Base-by-base conservation (phyloP, 2,329 filamentous ascomycete species). In the Fusarium citri region DNA sequence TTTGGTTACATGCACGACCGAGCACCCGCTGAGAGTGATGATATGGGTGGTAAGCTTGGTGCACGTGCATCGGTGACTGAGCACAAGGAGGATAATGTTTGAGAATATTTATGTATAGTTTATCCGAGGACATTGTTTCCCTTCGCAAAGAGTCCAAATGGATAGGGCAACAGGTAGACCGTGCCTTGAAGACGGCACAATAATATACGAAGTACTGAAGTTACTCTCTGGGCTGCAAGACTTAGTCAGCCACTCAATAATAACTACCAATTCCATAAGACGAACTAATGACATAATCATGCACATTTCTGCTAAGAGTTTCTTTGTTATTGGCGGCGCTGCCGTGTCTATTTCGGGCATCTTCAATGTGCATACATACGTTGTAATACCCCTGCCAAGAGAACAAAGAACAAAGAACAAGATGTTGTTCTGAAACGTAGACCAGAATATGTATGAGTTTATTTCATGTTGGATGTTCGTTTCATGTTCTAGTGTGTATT, bases 1-100 rank as follows among this genome's bases (percentile, higher is more conserved):
- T 80, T 80, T 31, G 73, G 73, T 5, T 75, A 75, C 28, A 34
- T 66, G 16, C 69, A 72, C 10, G 73, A 75, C 23, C 61, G 73
- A 14, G 57, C 66, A 8, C 59, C 57, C 8, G 55, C 58, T 5
- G 59, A 67, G 16, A 41, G 54, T 9, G 69, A 67, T 9, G 68
- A 72, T 10, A 58, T 72, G 20, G 51, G 49, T 15, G 34, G 49
- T 10, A 75, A 67, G 30, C 43, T 62, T n/a, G 67, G 47, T 4
- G 58, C 63, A 2, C 71, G 66, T 31, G 55, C 49, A 2, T 58
- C 69, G 9, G 67, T 65, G 18, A 65, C 64, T 43, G 73, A 75
- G 55, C 71, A 75, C 16, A 57, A 59, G 14, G 73, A 75, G 37
- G 73, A 72, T 16, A 64, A 43, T 5, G 71, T 64, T 6, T 75